Base-by-base conservation (phyloP, 2,329 filamentous ascomycete genomes). In the Chaetomiaceae sp. region DNA sequence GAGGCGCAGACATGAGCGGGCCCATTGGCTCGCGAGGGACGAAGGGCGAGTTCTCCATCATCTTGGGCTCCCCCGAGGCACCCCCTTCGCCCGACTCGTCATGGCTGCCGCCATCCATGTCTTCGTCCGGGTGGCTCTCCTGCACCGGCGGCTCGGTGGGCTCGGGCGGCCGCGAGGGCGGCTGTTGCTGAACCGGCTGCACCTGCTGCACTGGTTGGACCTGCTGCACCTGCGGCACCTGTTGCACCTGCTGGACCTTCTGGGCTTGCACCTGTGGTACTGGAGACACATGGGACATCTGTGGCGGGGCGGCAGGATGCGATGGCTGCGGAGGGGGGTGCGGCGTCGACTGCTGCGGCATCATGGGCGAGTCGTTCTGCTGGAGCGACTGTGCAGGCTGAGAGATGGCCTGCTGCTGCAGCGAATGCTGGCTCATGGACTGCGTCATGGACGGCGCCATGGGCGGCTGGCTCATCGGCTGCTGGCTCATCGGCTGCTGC, bases 1-100 rank as follows among this genome's bases (percentile, higher is more conserved):
- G 79, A 4, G 80, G 80, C 3, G 78, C 71, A 4, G 78, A 79
- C 78, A 81, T 81, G 67, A 76, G 73, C 18, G 68, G 62, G 1
- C 78, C 78, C 73, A 79, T 72, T 4, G 78, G 76, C 34, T 75
- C 68, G 3, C 72, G 66, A 0, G 74, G 74, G 9, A 76, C 67
- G 52, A 73, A 79, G 3, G 74, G 73, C 2, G 69, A 62, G 18
- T 72, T 73, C 37, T 71, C 72, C 7, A 73, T 59, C 35, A 76
- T 59, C 57, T 74, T 78, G 20, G 67, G 63, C 10, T 75, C 72
- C 27, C 73, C 52, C 14, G 67, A 67, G 44, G 65, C 65, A 24
- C 68, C 65, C 4, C 68, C 69, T 29, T 76, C 73, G 6, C 60
- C 69, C 11, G 61, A 63, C 20, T 76, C 75, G 12, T 65, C 66